Evolutionary conservation across 192 early-diverging fungal genomes (phyloP), one percentile per base, ranked within the genome.

Genomic region (Coemansia sp.): DNA sequence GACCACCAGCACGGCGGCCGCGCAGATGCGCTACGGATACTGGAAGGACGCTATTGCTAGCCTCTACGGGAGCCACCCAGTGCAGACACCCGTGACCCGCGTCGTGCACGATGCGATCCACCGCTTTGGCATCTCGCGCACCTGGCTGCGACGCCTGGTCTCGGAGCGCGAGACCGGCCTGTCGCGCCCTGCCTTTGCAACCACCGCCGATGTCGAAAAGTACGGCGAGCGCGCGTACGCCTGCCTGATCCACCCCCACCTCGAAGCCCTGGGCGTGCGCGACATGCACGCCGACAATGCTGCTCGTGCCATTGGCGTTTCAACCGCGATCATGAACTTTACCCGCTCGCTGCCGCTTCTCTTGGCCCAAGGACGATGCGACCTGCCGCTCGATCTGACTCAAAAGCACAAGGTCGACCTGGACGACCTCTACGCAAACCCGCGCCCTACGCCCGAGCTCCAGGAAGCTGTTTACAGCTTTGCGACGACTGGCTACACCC

Each of bases 181-280:
- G 27, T 56, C 71, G 4, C 80, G 82, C 34, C 76, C 82, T 23
- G 77, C 76, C 36, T 94, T 85, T 68, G 72, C 80, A 25, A 82
- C 85, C 0, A 37, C 85, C 11, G 78, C 66, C 4, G 86, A 90
- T 41, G 78, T 96, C 51, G 93, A 98, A 75, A 60, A 60, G 11
- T 94, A 96, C 54, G 85, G 83, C 19, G 96, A 98, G 56, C 85
- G 88, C 44, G 91, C 92, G 0, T 82, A 84, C 17, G 84, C 89
- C 7, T 82, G 84, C n/a, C 40, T 98, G 44, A 54, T 96, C 21
- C 92, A 98, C 66, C 75, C 95, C 23, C 88, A 92, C 28, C 75
- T 95, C 18, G 88, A 98, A 51, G 84, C 86, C 1, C 76, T 93
- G 11, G 88, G 89, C 4, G 69, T 98, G 20, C 75, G 80, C 12